Evolutionary conservation across 1,284 basidiomycete species (phyloP).

Genomic region (Vanrija sp.): DNA sequence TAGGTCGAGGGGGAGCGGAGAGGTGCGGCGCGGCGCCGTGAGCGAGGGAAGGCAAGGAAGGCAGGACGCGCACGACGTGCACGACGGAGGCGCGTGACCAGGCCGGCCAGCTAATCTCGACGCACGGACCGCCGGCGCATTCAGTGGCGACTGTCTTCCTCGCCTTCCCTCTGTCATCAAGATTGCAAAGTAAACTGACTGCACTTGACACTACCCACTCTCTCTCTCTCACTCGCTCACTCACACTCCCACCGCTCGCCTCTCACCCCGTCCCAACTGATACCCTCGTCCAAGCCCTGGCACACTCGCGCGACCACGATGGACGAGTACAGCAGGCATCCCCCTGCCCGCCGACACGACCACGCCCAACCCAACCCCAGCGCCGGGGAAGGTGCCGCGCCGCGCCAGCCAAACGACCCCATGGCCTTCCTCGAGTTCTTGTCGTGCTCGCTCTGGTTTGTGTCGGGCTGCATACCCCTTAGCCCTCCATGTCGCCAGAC

Average conservation of each 20-base stretch:
- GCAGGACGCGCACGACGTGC: too few species aligned
- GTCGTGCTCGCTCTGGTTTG: constrained; percentile 33
- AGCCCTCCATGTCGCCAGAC: background rate
- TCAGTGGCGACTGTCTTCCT: background rate
- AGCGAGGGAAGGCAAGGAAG: background rate
- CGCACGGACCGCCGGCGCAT: too few species aligned
- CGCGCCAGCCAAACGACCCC: background rate
- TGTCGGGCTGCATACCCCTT: background rate
- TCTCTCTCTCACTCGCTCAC: background rate
- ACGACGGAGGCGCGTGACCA: too few species aligned
- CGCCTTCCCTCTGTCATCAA: background rate
- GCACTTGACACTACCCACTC: background rate
- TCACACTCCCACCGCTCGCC: too few species aligned
- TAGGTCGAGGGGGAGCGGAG: too few species aligned
- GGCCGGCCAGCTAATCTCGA: too few species aligned
- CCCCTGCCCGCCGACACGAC: background rate
- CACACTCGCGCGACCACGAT: too few species aligned
- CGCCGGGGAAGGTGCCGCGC: background rate
- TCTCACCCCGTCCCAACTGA: background rate
- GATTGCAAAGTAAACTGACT: background rate
- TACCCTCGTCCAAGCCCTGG: too few species aligned
- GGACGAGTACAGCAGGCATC: background rate
- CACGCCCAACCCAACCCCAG: too few species aligned
- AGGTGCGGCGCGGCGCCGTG: too few species aligned
- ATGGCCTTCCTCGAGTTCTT: constrained; percentile 29